Evolutionary conservation across 2,329 filamentous ascomycete species (phyloP), one percentile per base, ranked within the genome.

Genomic region (Colletotrichum navitas): DNA sequence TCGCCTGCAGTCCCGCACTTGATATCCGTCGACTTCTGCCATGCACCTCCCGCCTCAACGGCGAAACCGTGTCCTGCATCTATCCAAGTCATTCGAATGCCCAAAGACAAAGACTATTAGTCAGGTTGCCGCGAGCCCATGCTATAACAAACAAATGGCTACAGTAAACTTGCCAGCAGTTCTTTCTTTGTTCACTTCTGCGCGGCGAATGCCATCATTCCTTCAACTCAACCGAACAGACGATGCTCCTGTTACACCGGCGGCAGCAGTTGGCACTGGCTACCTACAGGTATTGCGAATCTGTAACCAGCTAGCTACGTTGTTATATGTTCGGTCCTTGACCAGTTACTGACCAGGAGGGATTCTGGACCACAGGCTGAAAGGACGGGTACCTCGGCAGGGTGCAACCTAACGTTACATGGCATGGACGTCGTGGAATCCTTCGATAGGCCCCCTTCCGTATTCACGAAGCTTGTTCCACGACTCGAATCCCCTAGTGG

Each of bases 341-440:
- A 26, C 34, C 14, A 26, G 7, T 26, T 41, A 6, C 54, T 18
- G 51, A 34, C 12, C 6, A 55, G 5, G 7, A 2, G 1, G 12
- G 2, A 5, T 18, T 14, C 41, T 8, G n/a, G 6, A 24, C 24
- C n/a, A 18, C n/a, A 41, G 5, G 12, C 34, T 26, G n/a, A n/a
- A 26, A 41, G 18, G 10, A 16, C 7, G 24, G 39, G 2, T 24
- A 26, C 64, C 34, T 39, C n/a, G 18, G 45, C 45, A 24, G 55
- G 14, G 26, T 49, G 47, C 32, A 32, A 24, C 61, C 39, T n/a
- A 21, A 60, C 47, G 45, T 41, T 69, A 39, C 54, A 55, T 55
- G 14, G 11, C 51, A 58, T 63, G 14, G 34, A 26, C 54, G 26
- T n/a, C n/a, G 52, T 5, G 36, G 10, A 18, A 18, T 8, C 16